A percentile compares a stretch with the other conserved stretches of the same genome.
Conservation (phyloP, 163 green algal genomes). For the Trebouxiophyceae sp. region DNA sequence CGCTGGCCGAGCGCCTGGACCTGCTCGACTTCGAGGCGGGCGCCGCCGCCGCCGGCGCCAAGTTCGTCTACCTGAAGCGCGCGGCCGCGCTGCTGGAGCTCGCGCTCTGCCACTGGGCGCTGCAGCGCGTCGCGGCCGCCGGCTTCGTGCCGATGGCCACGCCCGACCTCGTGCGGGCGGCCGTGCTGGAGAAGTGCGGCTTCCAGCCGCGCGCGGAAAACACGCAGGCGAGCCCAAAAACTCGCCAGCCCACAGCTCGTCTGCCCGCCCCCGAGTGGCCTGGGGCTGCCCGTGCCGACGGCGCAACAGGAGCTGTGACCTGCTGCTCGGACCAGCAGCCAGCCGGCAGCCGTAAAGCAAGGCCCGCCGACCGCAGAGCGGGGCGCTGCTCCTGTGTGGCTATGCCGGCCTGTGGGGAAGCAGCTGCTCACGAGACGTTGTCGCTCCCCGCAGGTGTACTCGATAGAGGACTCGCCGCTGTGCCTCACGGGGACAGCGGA, state of each 20-base stretch:
- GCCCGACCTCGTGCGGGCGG: conserved; percentile 84
- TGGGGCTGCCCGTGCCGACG: too few species aligned
- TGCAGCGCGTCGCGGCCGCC: conserved; percentile 46
- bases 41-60: conserved; percentile 62
- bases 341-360: too few species aligned
- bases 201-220: conserved; percentile 91
- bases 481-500: conserved; percentile 95
- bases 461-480: conserved; percentile 61
- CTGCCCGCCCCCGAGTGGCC: too few species aligned
- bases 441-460: conserved; percentile 80
- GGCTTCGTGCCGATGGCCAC: conserved; percentile 89
- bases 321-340: too few species aligned
- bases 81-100: conserved; percentile 90
- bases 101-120: conserved; percentile 81
- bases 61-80: conserved; percentile 94
- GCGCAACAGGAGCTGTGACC: too few species aligned
- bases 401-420: too few species aligned
- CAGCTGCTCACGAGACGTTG: too few species aligned
- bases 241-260: too few species aligned
- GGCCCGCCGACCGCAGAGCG: too few species aligned
- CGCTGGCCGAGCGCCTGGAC: conserved; percentile 75
- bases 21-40: conserved; percentile 92
- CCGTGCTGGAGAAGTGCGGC: conserved; percentile 92
- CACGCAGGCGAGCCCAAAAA: conserved; percentile 82
- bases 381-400: too few species aligned